Evolutionary conservation across 2,329 filamentous ascomycete genomes (phyloP), one percentile per base, ranked within the genome.

Genomic region (Colletotrichum sp.): DNA sequence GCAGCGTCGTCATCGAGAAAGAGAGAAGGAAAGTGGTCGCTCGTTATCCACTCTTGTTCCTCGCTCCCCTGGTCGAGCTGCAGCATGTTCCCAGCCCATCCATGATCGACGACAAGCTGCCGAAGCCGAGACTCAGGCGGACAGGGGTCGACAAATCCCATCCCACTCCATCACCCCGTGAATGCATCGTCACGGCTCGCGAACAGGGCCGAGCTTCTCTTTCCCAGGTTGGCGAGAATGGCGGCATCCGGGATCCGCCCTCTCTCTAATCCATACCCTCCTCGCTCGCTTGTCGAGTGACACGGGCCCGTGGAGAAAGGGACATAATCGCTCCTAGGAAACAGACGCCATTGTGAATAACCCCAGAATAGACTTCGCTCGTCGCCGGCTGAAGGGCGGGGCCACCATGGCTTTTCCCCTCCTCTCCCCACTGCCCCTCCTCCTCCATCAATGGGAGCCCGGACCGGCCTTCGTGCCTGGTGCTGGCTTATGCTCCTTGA

Each of bases 71-170:
- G 67, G 73, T 30, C 62, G 10, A 55, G 28, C 49, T 59, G 39
- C 55, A 64, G 28, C 52, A 65, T 49, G 30, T 67, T 67, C 72
- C 34, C 44, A 59, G 73, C 64, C 30, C 57, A 59, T 57, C 70
- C 44, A 57, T 73, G 70, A 73, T 76, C 64, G 70, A 52, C 44
- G 44, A 68, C 70, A 59, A 67, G 60, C 44, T 73, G 69, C 73
- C 63, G 57, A 65, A 73, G 34, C 64, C 73, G 73, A 75, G 68
- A 65, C 69, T 69, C 49, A n/a, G 49, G 52, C 59, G 28, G 63
- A 30, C 52, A 44, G 30, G 49, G 69, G 49, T 34, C 26, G 15
- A 24, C 49, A 30, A 30, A 18, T 52, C 60, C 62, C 62, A 71
- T 63, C 24, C 44, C 63, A 36, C 39, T 64, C 59, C 60, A 66